Percentiles rank a stretch among this genome's conserved stretches.
Conservation (phyloP, 495 filamentous ascomycete genomes). For the Daldinia decipiens region DNA sequence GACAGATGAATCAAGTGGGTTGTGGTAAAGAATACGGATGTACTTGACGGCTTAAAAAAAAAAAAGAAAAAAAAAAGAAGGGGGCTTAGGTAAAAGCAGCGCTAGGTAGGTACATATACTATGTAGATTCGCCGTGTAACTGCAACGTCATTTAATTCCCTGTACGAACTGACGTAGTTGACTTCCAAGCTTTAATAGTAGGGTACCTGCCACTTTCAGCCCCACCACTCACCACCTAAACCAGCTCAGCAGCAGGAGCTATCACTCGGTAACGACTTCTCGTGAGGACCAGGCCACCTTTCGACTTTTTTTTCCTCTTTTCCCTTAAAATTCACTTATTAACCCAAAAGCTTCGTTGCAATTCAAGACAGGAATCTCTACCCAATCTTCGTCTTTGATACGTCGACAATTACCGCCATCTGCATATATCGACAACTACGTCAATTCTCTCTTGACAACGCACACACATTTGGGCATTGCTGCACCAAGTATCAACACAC, state of each 20-base stretch:
- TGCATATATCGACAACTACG: constrained; percentile 28
- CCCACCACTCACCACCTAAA: constrained; percentile 29
- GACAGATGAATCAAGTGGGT: background rate
- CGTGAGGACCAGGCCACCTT: constrained; percentile 36
- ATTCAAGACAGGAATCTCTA: constrained; percentile 9
- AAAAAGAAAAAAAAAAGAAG: background rate
- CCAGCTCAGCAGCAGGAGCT: constrained; percentile 29
- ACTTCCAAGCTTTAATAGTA: constrained; percentile 27
- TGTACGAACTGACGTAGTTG: constrained; percentile 40
- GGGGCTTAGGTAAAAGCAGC: constrained; percentile 8
- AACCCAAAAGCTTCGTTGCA: constrained; percentile 10
- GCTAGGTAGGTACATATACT: constrained; percentile 5
- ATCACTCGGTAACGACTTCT: constrained; percentile 21
- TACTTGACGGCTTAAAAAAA: background rate
- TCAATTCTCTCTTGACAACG: constrained; percentile 39
- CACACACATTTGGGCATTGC: constrained; percentile 31
- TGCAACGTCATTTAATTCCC: constrained; percentile 38
- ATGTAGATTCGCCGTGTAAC: constrained; percentile 5
- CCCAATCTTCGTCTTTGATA: constrained; percentile 18
- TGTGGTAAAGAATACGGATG: background rate
- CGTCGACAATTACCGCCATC: constrained; percentile 10
- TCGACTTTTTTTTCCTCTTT: background rate
- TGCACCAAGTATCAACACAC: constrained; percentile 2
- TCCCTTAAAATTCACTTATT: background rate
- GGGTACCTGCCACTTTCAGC: constrained; percentile 19